These are phyloP conservation scores for Sphagnum magellanicum DNA, from an alignment of 228 moss, liverwort and hornwort genomes.

Conservation along the genomic window DNA sequence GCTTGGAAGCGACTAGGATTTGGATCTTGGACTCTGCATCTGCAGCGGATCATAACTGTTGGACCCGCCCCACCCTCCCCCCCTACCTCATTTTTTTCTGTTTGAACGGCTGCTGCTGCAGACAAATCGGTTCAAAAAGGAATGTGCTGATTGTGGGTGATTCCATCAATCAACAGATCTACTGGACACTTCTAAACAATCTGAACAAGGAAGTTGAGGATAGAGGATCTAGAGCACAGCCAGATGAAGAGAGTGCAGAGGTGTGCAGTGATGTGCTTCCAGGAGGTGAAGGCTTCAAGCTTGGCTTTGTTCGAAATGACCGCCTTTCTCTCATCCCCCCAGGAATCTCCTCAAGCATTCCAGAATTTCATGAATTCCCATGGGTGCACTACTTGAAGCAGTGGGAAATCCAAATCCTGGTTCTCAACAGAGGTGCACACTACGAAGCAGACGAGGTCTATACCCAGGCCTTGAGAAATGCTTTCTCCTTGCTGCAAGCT, in stretches of 20 bases:
- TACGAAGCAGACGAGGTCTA: constrained; percentile 25
- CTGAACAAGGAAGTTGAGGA: constrained; percentile 4
- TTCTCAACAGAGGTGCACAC: constrained; percentile 51
- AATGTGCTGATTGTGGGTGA: constrained; percentile 41
- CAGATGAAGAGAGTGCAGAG: constrained; percentile 13
- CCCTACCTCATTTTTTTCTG: no score
- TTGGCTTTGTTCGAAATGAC: constrained; percentile 44
- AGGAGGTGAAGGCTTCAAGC: constrained; percentile 20
- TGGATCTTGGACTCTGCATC: no score
- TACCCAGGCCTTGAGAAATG: constrained; percentile 10
- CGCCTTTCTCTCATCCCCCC: constrained; percentile 18
- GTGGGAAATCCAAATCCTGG: constrained; percentile 17
- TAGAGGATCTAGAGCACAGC: background rate
- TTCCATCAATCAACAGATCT: constrained; percentile 35
- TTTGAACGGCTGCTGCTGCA: constrained; percentile 4
- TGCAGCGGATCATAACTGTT: no score
- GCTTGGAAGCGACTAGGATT: background rate
- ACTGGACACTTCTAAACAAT: constrained; percentile 29
- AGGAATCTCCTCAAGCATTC: background rate
- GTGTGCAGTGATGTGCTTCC: constrained; percentile 28
- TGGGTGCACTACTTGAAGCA: constrained; percentile 27
- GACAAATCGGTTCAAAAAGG: constrained; percentile 19
- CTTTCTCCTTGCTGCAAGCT: constrained; percentile 21
- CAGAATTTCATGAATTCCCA: constrained; percentile 42
- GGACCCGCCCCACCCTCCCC: no score